A percentile compares a stretch with the other conserved stretches of the same genome.
Conservation (phyloP, 2,329 filamentous ascomycete genomes). For the Aureobasidium subglaciale region DNA sequence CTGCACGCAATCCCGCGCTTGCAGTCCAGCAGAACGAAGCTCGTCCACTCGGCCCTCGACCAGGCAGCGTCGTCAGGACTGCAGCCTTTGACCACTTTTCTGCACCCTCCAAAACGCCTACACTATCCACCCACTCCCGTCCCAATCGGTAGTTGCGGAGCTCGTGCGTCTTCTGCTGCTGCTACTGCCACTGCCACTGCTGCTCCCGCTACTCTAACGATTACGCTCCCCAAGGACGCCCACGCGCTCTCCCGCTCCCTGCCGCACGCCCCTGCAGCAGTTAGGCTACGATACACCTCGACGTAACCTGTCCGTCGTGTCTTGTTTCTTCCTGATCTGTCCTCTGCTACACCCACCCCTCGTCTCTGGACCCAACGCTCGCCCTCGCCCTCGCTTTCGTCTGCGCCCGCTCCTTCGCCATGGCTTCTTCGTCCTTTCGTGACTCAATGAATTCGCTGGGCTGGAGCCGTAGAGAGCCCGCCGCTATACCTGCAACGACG, state of each 20-base stretch:
- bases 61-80: conserved; percentile 3
- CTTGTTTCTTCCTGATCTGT: conserved; percentile 2
- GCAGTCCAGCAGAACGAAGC: not conserved
- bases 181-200: no score
- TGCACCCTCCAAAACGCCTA: not conserved
- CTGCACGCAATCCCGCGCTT: conserved; percentile 31
- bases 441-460: conserved; percentile 92
- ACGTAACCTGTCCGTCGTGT: conserved; percentile 1
- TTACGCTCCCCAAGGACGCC: conserved; percentile 4
- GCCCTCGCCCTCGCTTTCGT: no score
- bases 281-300: conserved; percentile 1
- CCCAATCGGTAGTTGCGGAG: conserved; percentile 17
- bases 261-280: conserved; percentile 13
- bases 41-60: not conserved
- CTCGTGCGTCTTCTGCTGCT: no score
- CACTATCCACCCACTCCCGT: not conserved
- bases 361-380: not conserved
- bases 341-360: not conserved
- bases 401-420: conserved; percentile 32
- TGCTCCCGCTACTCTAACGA: not conserved
- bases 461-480: conserved; percentile 79
- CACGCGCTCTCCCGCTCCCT: conserved; percentile 15
- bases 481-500: conserved; percentile 65
- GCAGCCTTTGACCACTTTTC: conserved; percentile 8
- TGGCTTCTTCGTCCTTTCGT: conserved; percentile 85